These are phyloP conservation scores for Populus trichocarpa DNA, from an alignment of 441 rosid genomes.

Conservation along the genomic window DNA sequence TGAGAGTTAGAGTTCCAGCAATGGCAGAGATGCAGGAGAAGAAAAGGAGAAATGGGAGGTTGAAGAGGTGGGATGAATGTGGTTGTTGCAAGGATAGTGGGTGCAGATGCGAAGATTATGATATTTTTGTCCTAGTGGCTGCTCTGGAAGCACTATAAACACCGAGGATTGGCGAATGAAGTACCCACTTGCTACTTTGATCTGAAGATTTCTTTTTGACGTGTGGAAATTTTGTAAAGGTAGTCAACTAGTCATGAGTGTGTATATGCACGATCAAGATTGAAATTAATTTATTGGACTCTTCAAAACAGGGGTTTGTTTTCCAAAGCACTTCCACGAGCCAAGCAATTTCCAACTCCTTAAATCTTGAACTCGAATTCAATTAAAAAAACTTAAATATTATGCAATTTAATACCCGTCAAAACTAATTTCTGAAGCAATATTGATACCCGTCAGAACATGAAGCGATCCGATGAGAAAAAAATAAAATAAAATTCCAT, in stretches of 20 bases:
- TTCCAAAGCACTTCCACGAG: no score
- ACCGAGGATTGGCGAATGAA: neutral
- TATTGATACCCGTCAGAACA: no score
- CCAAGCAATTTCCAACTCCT: no score
- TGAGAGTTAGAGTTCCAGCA: conserved; percentile 36
- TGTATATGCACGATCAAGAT: neutral
- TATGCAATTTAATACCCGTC: no score
- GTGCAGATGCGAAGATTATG: conserved; percentile 41
- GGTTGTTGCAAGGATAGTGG: conserved; percentile 36
- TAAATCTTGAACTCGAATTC: no score
- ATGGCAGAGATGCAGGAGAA: conserved; percentile 19
- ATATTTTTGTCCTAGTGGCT: conserved; percentile 52
- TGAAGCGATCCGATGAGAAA: no score
- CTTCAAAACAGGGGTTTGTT: neutral
- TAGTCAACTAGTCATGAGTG: neutral
- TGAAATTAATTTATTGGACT: neutral
- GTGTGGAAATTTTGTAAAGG: neutral
- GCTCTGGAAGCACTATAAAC: conserved; percentile 45
- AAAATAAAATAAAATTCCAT: no score
- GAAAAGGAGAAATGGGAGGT: conserved; percentile 20
- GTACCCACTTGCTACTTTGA: neutral
- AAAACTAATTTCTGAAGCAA: no score
- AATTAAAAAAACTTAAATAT: no score
- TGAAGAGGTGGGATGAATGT: conserved; percentile 29
- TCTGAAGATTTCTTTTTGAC: neutral